phyloP scores from a whole-genome alignment of 2,329 filamentous ascomycete species.

The Mycosphaerella sp. region DNA sequence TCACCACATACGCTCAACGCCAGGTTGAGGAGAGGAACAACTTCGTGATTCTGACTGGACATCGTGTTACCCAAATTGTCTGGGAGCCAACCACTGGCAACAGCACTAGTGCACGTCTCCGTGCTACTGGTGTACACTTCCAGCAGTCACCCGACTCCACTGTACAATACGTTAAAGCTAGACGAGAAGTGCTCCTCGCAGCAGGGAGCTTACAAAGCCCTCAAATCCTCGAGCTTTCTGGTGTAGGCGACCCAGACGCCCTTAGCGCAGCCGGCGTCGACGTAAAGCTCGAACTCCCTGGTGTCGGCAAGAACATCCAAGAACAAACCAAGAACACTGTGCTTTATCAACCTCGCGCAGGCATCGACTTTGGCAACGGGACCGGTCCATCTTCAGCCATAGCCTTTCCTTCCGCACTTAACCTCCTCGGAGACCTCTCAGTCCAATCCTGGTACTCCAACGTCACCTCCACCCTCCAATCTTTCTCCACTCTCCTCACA shows the following conservation, averaged over 20 bases:
- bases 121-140: slow-evolving; percentile 22
- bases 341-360: slow-evolving; percentile 10
- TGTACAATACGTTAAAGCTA: slow-evolving; percentile 24
- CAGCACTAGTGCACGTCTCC: neutral
- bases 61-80: slow-evolving; percentile 25
- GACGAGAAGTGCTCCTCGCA: slow-evolving; percentile 46
- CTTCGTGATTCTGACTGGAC: slow-evolving; percentile 25
- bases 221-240: slow-evolving; percentile 55
- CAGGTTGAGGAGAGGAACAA: slow-evolving; percentile 24
- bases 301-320: slow-evolving; percentile 14
- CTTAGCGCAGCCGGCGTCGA: slow-evolving; percentile 28
- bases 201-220: slow-evolving; percentile 54
- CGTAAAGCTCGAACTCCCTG: slow-evolving; percentile 2
- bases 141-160: slow-evolving; percentile 17
- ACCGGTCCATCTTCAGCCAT: slow-evolving; percentile 38
- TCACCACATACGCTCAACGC: slow-evolving; percentile 24
- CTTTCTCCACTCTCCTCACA: slow-evolving; percentile 27
- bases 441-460: slow-evolving; percentile 21
- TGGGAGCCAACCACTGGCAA: slow-evolving; percentile 13
- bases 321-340: slow-evolving; percentile 21
- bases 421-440: slow-evolving; percentile 34
- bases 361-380: slow-evolving; percentile 28
- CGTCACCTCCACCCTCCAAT: slow-evolving; percentile 27
- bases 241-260: slow-evolving; percentile 43
- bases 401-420: slow-evolving; percentile 34